Evolutionary conservation across 1,284 basidiomycete species (phyloP).

Genomic region (Pseudozyma pruni): DNA sequence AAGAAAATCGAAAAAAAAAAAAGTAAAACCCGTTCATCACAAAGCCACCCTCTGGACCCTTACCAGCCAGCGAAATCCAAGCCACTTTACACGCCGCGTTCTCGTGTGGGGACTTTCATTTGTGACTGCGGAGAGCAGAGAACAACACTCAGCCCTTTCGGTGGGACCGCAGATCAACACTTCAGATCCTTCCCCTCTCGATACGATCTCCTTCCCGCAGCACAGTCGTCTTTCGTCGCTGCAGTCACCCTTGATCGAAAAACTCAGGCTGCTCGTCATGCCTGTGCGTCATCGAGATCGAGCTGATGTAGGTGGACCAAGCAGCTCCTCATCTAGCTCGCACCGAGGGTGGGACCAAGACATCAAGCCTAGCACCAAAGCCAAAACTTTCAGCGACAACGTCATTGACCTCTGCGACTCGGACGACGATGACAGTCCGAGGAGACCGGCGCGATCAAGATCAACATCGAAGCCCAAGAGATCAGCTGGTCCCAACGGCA

Average conservation of each 20-base stretch:
- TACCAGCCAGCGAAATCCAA: not conserved
- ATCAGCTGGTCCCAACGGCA: not conserved
- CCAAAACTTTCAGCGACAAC: constrained; percentile 3
- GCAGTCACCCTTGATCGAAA: not conserved
- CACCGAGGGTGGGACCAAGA: not conserved
- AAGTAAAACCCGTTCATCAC: not conserved
- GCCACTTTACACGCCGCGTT: constrained; percentile 3
- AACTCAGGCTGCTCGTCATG: constrained; percentile 3
- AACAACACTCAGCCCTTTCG: constrained; percentile 9
- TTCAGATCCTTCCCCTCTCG: no score
- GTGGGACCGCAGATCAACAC: no score
- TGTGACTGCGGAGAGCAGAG: not conserved
- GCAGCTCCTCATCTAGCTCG: not conserved
- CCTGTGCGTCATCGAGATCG: constrained; percentile 11
- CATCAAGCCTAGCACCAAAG: constrained; percentile 17
- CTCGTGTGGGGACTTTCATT: not conserved
- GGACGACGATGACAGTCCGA: constrained; percentile 1
- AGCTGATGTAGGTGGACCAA: not conserved
- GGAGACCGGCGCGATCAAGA: constrained; percentile 3
- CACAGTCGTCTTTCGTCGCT: not conserved
- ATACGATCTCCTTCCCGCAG: no score
- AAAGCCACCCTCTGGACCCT: constrained; percentile 11
- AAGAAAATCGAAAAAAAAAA: not conserved
- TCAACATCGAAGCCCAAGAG: not conserved
- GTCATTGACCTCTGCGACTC: constrained; percentile 40